Evolutionary conservation across 495 filamentous ascomycete genomes (phyloP).

Genomic region (Rostrohypoxylon terebratum): DNA sequence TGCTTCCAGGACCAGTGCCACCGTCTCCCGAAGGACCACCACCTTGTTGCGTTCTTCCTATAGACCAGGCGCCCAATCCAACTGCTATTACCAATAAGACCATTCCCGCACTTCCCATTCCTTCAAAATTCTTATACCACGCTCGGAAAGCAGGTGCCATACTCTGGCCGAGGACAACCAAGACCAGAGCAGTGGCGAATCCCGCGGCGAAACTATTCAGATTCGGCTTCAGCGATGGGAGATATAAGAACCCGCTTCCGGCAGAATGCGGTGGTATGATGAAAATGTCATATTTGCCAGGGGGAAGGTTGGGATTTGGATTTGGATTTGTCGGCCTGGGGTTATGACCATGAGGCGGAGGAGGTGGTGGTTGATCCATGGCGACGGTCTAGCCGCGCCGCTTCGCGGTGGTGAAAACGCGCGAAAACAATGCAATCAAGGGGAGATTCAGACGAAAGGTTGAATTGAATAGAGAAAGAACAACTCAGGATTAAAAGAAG

Average conservation of each 20-base stretch:
- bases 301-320: conserved; percentile 68
- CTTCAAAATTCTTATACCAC: conserved; percentile 73
- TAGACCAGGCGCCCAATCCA: conserved; percentile 80
- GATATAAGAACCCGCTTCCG: conserved; percentile 91
- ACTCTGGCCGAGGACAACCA: conserved; percentile 73
- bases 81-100: conserved; percentile 71
- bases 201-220: conserved; percentile 93
- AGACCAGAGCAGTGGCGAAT: conserved; percentile 75
- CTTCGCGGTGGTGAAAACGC: conserved; percentile 16
- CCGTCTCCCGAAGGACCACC: conserved; percentile 49
- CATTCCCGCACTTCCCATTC: conserved; percentile 71
- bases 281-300: conserved; percentile 95
- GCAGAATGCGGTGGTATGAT: conserved; percentile 94
- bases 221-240: conserved; percentile 86
- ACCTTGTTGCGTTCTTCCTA: conserved; percentile 73
- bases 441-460: conserved; percentile 22
- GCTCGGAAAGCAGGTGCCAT: conserved; percentile 74
- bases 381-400: conserved; percentile 32
- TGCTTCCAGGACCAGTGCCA: conserved; percentile 17
- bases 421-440: conserved; percentile 21
- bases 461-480: conserved; percentile 29
- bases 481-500: conserved; percentile 42
- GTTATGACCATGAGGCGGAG: conserved; percentile 71
- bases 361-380: conserved; percentile 41
- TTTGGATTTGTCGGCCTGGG: conserved; percentile 63